These are phyloP conservation scores for Sclerotinia borealis DNA, from an alignment of 2,329 filamentous ascomycete species.

Conservation along the genomic window DNA sequence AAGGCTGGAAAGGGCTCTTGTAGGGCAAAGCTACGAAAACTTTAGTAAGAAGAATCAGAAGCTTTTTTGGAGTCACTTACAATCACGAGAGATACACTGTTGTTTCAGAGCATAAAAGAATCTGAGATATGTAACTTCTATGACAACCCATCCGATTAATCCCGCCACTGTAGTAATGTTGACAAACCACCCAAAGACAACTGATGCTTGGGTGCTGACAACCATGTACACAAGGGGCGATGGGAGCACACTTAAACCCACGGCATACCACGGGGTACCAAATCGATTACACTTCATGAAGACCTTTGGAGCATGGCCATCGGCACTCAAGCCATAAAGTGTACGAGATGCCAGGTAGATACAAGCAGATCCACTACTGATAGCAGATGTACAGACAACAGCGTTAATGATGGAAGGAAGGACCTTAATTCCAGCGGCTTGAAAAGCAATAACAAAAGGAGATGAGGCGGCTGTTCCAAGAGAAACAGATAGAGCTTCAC, in stretches of 20 bases:
- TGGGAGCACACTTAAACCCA: constrained; percentile 48
- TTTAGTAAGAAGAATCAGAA: background rate
- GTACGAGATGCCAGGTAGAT: constrained; percentile 36
- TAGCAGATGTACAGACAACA: constrained; percentile 54
- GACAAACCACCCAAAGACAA: constrained; percentile 63
- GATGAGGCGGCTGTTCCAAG: constrained; percentile 43
- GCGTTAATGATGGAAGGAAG: constrained; percentile 73
- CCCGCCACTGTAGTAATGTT: constrained; percentile 57
- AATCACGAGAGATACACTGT: constrained; percentile 46
- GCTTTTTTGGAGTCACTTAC: constrained; percentile 12
- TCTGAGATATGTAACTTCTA: constrained; percentile 54
- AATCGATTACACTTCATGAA: constrained; percentile 50
- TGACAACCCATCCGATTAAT: constrained; percentile 57
- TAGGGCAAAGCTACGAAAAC: constrained; percentile 43
- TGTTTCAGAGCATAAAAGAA: constrained; percentile 48
- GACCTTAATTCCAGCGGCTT: constrained; percentile 59
- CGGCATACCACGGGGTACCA: constrained; percentile 51
- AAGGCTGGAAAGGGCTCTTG: constrained; percentile 49
- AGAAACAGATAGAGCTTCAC: constrained; percentile 37
- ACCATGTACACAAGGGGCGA: constrained; percentile 68
- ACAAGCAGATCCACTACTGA: constrained; percentile 12
- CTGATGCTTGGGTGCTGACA: constrained; percentile 48
- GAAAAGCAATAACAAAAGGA: constrained; percentile 68
- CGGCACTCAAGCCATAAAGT: constrained; percentile 55
- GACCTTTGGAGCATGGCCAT: constrained; percentile 46